These are phyloP conservation scores for Pichia ethanolica DNA, from an alignment of 805 yeast species.

Conservation along the genomic window DNA sequence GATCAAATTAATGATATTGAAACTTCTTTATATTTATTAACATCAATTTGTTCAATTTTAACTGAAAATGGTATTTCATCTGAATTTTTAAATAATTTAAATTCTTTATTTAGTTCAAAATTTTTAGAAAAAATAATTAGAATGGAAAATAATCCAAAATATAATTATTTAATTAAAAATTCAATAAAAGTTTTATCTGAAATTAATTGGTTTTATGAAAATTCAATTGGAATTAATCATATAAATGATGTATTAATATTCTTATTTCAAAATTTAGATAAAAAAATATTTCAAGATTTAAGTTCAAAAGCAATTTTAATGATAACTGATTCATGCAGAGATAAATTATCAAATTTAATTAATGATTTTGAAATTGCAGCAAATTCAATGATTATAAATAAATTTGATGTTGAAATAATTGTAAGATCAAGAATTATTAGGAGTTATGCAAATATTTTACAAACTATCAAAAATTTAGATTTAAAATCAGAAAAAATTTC, in stretches of 20 bases:
- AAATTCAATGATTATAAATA: conserved; percentile 37
- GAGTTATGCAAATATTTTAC: conserved; percentile 57
- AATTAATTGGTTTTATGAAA: conserved; percentile 51
- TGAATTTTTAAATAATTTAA: conserved; percentile 17
- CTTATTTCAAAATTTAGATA: conserved; percentile 23
- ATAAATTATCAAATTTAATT: conserved; percentile 33
- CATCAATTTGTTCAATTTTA: conserved; percentile 48
- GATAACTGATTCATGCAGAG: conserved; percentile 49
- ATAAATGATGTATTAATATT: conserved; percentile 49
- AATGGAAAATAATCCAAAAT: background rate
- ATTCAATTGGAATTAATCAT: conserved; percentile 35
- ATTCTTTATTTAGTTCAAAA: conserved; percentile 24
- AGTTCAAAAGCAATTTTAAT: conserved; percentile 52
- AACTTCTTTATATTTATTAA: conserved; percentile 52
- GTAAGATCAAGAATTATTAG: conserved; percentile 54
- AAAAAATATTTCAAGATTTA: conserved; percentile 13
- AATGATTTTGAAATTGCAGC: conserved; percentile 43
- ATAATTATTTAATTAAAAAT: conserved; percentile 35
- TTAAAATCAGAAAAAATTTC: conserved; percentile 30
- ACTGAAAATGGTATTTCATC: conserved; percentile 27
- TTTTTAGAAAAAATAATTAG: conserved; percentile 19
- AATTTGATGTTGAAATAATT: conserved; percentile 25
- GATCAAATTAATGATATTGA: conserved; percentile 37
- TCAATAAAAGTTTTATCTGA: conserved; percentile 53
- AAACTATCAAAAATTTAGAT: conserved; percentile 42